Evolutionary conservation across 2,329 filamentous ascomycete species (phyloP), one percentile per base, ranked within the genome.

Genomic region (Zasmidium citrigriseum): DNA sequence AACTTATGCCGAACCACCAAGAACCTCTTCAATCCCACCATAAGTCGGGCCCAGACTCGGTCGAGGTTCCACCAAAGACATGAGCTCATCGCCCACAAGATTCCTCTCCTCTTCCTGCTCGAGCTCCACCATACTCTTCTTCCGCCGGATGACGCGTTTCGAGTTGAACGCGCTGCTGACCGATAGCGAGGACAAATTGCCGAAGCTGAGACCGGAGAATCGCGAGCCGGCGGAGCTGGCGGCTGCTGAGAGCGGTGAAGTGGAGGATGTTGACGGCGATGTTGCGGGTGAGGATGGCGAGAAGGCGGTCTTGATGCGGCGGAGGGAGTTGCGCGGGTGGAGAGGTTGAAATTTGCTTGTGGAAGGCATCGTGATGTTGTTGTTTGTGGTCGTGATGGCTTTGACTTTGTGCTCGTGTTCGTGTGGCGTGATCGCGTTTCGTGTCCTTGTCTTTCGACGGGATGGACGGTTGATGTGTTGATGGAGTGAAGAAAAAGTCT

Each of bases 1-100:
- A n/a, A n/a, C n/a, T 24, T 48, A 67, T 29, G 27, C 57, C 46
- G 58, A 53, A 22, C 70, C 70, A 38, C 64, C 59, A 10, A 73
- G 52, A 29, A 73, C 61, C 61, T 72, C 71, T 58, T 72, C 70
- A 45, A 73, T 73, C 5, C 69, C 68, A 2, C 68, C 69, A 58
- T 67, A 56, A 14, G 66, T 59, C 45, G 56, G 23, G 3, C 64
- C 66, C 16, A 56, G 57, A 46, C 55, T 61, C 4, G 71, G 71
- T 47, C 71, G 59, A 25, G 71, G 71, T 63, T 73, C 71, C 12
- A 73, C 61, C 7, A 73, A 27, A 3, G 58, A 56, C 14, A 64
- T 57, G 4, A 73, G 55, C 29, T 62, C 62, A 38, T 61, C 63
- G 16, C 59, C 58, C 29, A 69, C 63, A 5, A 62, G 21, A 3